Evolutionary conservation across 345 rosid genomes (phyloP).

Genomic region (Ceriops tagal): DNA sequence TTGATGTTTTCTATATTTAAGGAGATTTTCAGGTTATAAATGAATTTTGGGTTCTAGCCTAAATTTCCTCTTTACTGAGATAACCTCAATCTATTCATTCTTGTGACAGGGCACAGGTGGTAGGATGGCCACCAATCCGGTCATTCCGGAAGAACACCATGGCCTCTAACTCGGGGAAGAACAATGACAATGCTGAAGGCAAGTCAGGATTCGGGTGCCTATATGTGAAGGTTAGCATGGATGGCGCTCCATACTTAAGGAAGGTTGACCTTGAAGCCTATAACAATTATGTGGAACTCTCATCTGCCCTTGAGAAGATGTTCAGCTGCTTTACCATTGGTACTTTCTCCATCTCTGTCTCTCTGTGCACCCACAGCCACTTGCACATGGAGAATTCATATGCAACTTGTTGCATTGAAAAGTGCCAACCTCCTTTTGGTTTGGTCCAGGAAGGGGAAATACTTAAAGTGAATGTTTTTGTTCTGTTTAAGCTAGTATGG

Average conservation of each 20-base stretch:
- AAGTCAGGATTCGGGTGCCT: conserved; percentile 25
- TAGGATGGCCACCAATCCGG: conserved; percentile 38
- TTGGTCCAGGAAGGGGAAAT: background rate
- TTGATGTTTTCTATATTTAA: no score
- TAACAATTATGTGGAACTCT: conserved; percentile 28
- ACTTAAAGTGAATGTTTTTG: background rate
- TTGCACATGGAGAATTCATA: background rate
- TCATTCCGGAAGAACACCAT: conserved; percentile 31
- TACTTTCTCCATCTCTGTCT: conserved; percentile 7
- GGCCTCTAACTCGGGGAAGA: conserved; percentile 38
- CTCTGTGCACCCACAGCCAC: background rate
- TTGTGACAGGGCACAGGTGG: conserved; percentile 42
- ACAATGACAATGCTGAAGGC: conserved; percentile 36
- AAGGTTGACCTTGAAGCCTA: conserved; percentile 27
- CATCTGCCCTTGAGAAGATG: conserved; percentile 36
- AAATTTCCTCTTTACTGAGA: no score
- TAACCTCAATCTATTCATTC: background rate
- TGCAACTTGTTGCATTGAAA: background rate
- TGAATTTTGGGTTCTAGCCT: no score
- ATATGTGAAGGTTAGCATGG: conserved; percentile 34
- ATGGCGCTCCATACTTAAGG: conserved; percentile 34
- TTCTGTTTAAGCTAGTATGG: no score
- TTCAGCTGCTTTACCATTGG: conserved; percentile 56
- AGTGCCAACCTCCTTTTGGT: background rate
- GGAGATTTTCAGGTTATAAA: no score